Evolutionary conservation across 2,329 filamentous ascomycete species (phyloP).

Genomic region (Colletotrichum liaoningense): DNA sequence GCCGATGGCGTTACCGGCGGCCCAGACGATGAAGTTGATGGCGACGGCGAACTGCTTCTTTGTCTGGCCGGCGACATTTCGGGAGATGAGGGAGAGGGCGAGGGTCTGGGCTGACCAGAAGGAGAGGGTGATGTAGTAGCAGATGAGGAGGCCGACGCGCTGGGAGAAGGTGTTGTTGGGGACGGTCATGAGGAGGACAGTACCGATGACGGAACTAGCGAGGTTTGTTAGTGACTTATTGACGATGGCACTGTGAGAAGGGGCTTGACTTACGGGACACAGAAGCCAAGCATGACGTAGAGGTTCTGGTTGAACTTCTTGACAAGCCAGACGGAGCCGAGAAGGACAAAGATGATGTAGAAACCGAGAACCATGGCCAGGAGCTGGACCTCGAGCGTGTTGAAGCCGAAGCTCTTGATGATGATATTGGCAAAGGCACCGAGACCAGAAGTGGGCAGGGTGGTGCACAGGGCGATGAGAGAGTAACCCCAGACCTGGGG

Average conservation of each 20-base stretch:
- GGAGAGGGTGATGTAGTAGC: slow-evolving; percentile 81
- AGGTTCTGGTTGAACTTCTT: slow-evolving; percentile 78
- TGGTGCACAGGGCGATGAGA: slow-evolving; percentile 76
- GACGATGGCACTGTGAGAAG: not conserved
- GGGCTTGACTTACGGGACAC: slow-evolving; percentile 67
- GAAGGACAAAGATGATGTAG: slow-evolving; percentile 78
- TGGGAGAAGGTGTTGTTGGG: slow-evolving; percentile 66
- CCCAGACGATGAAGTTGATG: slow-evolving; percentile 78
- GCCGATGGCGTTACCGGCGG: slow-evolving; percentile 74
- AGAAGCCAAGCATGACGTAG: slow-evolving; percentile 72
- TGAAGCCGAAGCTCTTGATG: slow-evolving; percentile 76
- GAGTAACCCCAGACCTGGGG: slow-evolving; percentile 75
- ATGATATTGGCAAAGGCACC: slow-evolving; percentile 82
- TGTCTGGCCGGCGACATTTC: slow-evolving; percentile 79
- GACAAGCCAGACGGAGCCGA: slow-evolving; percentile 74
- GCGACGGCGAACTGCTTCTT: slow-evolving; percentile 78
- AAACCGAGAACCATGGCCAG: slow-evolving; percentile 80
- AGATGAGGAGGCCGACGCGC: slow-evolving; percentile 75
- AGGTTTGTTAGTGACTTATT: not conserved
- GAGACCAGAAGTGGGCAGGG: slow-evolving; percentile 77
- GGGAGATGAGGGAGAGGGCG: slow-evolving; percentile 73
- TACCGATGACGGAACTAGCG: slow-evolving; percentile 74
- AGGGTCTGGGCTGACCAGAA: slow-evolving; percentile 82
- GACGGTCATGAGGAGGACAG: slow-evolving; percentile 78
- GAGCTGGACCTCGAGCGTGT: slow-evolving; percentile 74